Conservation (phyloP, 352 stramenopile genomes). For the Globisporangium alternatum region DNA sequence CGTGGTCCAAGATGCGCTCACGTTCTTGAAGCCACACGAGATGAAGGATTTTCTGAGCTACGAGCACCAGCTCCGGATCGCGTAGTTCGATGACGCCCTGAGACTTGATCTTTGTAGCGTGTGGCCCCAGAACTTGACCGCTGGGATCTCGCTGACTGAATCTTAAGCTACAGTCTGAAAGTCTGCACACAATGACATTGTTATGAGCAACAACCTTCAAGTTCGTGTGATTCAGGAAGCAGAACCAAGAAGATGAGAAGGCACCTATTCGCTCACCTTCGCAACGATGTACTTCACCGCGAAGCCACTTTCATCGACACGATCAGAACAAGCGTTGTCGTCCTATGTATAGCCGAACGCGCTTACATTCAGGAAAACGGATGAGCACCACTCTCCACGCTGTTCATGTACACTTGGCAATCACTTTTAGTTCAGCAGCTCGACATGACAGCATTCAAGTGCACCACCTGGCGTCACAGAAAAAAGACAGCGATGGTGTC, state of each 20-base stretch:
- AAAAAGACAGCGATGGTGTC: background rate
- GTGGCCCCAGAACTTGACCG: background rate
- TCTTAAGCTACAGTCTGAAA: background rate
- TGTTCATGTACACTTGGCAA: background rate
- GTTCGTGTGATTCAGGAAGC: background rate
- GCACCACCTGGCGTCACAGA: background rate
- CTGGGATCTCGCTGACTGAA: background rate
- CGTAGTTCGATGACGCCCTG: background rate
- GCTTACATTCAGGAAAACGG: too few species aligned
- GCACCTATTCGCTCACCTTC: too few species aligned
- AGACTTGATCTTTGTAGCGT: too few species aligned
- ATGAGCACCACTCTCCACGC: too few species aligned
- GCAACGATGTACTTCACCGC: too few species aligned
- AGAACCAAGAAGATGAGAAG: background rate
- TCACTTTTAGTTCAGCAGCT: too few species aligned
- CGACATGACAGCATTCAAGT: too few species aligned
- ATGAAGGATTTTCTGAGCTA: constrained; percentile 9
- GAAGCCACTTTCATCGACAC: too few species aligned
- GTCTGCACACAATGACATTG: background rate
- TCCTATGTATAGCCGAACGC: too few species aligned
- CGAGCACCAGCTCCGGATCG: constrained; percentile 13
- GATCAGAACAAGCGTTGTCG: too few species aligned
- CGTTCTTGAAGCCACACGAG: constrained; percentile 16
- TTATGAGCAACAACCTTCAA: background rate
- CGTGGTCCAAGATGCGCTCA: constrained; percentile 12